These are phyloP conservation scores for Hypoxylon sp. DNA, from an alignment of 2,329 filamentous ascomycete species.

Conservation along the genomic window DNA sequence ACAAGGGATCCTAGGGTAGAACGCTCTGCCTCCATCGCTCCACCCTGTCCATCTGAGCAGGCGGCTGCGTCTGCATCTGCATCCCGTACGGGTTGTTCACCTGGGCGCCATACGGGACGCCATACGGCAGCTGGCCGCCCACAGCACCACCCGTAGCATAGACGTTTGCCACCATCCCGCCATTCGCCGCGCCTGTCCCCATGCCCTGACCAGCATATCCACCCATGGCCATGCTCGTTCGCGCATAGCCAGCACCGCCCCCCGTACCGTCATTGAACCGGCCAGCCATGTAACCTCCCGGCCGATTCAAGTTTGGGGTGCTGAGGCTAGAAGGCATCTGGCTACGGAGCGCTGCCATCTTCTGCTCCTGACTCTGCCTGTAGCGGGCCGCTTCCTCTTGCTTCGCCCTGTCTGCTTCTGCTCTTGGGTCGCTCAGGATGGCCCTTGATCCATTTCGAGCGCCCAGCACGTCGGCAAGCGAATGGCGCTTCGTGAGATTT, in stretches of 20 bases:
- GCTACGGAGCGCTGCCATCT: slow-evolving; percentile 56
- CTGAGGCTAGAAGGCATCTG: slow-evolving; percentile 58
- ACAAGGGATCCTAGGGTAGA: slow-evolving; percentile 31
- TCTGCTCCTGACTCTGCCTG: slow-evolving; percentile 55
- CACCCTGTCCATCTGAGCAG: slow-evolving; percentile 45
- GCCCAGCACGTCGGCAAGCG: slow-evolving; percentile 65
- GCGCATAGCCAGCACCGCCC: slow-evolving; percentile 46
- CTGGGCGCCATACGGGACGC: slow-evolving; percentile 21
- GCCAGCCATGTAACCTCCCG: slow-evolving; percentile 60
- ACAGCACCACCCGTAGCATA: slow-evolving; percentile 27
- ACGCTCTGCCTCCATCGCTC: slow-evolving; percentile 48
- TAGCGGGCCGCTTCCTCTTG: slow-evolving; percentile 53
- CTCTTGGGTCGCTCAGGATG: slow-evolving; percentile 52
- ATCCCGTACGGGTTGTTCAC: slow-evolving; percentile 37
- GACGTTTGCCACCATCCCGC: slow-evolving; percentile 36
- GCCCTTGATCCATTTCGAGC: slow-evolving; percentile 48
- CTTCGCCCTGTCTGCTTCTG: slow-evolving; percentile 52
- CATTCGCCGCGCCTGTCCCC: slow-evolving; percentile 7
- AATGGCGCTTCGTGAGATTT: slow-evolving; percentile 54
- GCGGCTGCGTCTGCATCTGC: slow-evolving; percentile 36
- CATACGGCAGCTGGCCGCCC: slow-evolving; percentile 30
- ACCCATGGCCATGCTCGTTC: slow-evolving; percentile 37
- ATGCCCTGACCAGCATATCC: slow-evolving; percentile 16
- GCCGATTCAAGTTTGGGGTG: slow-evolving; percentile 43
- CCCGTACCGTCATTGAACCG: slow-evolving; percentile 63